Evolutionary conservation across 2,329 filamentous ascomycete species (phyloP), one percentile per base, ranked within the genome.

Genomic region (Diaporthe ilicicola): DNA sequence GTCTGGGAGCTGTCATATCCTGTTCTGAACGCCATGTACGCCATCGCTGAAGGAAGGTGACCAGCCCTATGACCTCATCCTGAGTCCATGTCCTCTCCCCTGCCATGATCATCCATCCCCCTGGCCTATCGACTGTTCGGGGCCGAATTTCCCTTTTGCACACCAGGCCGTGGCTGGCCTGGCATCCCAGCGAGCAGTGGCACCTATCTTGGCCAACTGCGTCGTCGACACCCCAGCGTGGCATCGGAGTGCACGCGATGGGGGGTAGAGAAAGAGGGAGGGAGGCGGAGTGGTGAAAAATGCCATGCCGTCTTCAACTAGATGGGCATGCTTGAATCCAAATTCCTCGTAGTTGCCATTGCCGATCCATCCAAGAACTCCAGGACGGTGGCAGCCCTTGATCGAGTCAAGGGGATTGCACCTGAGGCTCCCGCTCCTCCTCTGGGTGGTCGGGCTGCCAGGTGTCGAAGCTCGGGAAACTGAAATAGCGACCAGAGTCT

Each of bases 391-490:
- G 46, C 37, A 62, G 32, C 32, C 34, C 65, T 50, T 69, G 8
- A n/a, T 51, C 4, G 24, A 68, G 12, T 79, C 76, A 79, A 53
- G 76, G 77, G 32, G 77, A 76, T 73, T 80, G 80, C 69, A 76
- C 72, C 27, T 77, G 76, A 24, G 73, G 62, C 51, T 84, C 82
- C 70, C 84, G 82, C 50, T 82, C 81, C 34, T 83, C 81, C 42
- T 80, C 78, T 59, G 81, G 81, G 73, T 83, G 81, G 69, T 83
- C 84, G 24, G 82, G 83, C 51, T 88, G 87, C 84, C 90, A 93
- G 72, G 89, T 87, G 76, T 93, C 91, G 79, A 93, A 93, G 79
- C 88, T 91, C 19, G 91, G 91, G 78, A 93, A 93, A 83, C 91
- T 93, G 77, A 92, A 90, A 80, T 93, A 93, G 73, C 89, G 87